Conservation (phyloP, 83 land plant genomes). For the Picea engelmannii region DNA sequence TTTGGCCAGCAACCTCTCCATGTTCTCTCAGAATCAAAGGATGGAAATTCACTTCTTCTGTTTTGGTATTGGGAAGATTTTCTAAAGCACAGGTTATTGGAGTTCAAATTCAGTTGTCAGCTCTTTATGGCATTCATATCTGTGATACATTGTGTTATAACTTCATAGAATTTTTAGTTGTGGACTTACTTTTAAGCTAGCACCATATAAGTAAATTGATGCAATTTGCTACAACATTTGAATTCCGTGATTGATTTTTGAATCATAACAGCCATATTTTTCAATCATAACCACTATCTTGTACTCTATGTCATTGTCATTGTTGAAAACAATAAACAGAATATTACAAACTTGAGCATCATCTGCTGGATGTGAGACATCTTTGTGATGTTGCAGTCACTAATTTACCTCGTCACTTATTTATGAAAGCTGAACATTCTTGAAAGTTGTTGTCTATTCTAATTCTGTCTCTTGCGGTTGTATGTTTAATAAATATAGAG, state of each 20-base stretch:
- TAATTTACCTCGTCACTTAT: neutral
- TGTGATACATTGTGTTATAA: neutral
- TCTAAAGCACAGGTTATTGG: constrained; percentile 42
- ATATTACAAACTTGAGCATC: neutral
- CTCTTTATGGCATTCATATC: neutral
- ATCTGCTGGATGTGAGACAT: constrained; percentile 1
- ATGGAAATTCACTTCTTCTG: too few relatives aligned
- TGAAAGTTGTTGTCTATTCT: neutral
- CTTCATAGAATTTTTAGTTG: neutral
- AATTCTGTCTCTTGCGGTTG: neutral
- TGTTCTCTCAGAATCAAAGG: too few relatives aligned
- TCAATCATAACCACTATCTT: neutral
- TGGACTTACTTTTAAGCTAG: neutral
- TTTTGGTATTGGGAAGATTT: too few relatives aligned
- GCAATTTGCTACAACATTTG: neutral
- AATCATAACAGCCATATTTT: neutral
- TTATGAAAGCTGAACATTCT: neutral
- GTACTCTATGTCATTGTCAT: neutral
- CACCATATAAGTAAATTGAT: neutral
- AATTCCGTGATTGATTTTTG: neutral
- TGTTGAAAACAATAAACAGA: constrained; percentile 2
- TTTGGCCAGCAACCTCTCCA: too few relatives aligned
- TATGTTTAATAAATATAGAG: neutral
- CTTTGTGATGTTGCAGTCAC: neutral
- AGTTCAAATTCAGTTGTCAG: neutral